A percentile compares a stretch with the other conserved stretches of the same genome.
phyloP scores from a whole-genome alignment of 805 yeast genomes.

The Starmerella khaoyaiensis region DNA sequence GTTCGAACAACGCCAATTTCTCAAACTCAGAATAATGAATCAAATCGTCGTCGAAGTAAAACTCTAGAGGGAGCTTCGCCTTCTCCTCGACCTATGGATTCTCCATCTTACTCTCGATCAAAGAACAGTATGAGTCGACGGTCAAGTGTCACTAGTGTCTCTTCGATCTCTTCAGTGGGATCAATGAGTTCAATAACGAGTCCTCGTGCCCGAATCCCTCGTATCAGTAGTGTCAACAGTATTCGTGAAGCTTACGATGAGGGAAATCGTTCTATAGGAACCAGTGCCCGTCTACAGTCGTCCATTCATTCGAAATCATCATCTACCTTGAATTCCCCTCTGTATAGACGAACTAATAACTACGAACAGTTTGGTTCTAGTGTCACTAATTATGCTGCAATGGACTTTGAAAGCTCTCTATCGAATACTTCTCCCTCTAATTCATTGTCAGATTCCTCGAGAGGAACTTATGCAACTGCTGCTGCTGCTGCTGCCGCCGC shows the following conservation, averaged over 20 bases:
- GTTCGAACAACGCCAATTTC: neutral
- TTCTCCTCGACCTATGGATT: constrained; percentile 12
- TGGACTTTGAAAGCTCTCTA: no score
- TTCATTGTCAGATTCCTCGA: no score
- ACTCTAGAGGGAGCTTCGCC: constrained; percentile 19
- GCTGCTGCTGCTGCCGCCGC: no score
- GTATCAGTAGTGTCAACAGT: constrained; percentile 10
- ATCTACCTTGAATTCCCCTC: no score
- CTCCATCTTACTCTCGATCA: constrained; percentile 3
- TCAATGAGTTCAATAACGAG: constrained; percentile 5
- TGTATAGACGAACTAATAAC: no score
- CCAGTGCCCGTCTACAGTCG: neutral
- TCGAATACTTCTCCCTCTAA: no score
- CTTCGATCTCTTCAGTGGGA: constrained; percentile 2
- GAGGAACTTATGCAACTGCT: no score
- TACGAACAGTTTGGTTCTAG: no score
- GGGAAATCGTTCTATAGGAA: no score
- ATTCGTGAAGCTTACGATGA: constrained; percentile 3
- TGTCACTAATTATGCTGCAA: no score
- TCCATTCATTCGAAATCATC: no score
- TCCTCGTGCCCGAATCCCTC: constrained; percentile 11
- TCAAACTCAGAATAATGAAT: constrained; percentile 1
- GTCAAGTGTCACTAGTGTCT: constrained; percentile 8
- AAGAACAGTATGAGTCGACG: constrained; percentile 4
- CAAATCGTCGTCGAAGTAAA: constrained; percentile 18